Evolutionary conservation across 2,329 filamentous ascomycete species (phyloP).

Genomic region (Colletotrichum sansevieriae): DNA sequence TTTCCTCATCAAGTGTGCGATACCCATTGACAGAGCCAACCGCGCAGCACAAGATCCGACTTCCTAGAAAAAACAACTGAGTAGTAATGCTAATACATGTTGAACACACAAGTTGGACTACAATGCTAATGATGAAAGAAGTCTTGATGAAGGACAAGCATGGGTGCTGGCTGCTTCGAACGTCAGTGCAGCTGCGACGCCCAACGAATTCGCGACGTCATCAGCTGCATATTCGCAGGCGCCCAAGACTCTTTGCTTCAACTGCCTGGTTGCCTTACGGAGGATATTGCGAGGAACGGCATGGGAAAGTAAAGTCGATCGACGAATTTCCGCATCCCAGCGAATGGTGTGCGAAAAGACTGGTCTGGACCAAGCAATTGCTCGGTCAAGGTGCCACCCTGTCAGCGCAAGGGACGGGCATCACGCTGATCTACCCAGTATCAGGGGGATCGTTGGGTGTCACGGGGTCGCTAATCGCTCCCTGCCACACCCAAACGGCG

Average conservation of each 20-base stretch:
- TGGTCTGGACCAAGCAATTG: not conserved
- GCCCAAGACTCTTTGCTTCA: not conserved
- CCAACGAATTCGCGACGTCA: constrained; percentile 7
- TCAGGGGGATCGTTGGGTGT: not conserved
- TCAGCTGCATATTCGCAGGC: not conserved
- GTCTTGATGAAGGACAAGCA: no score
- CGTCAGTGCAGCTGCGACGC: no score
- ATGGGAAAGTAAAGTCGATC: not conserved
- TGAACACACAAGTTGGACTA: not conserved
- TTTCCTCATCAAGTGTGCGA: not conserved
- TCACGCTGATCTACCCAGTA: constrained; percentile 14
- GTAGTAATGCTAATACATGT: constrained; percentile 21
- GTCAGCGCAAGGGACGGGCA: not conserved
- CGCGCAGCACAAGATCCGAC: not conserved
- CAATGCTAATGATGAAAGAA: not conserved
- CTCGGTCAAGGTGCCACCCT: not conserved
- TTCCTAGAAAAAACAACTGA: constrained; percentile 4
- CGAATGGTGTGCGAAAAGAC: not conserved
- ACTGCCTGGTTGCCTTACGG: no score
- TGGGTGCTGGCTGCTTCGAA: no score
- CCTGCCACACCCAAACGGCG: not conserved
- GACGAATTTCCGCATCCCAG: not conserved
- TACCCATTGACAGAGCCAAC: not conserved
- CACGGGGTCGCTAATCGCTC: not conserved
- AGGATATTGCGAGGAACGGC: not conserved